A percentile compares a stretch with the other conserved stretches of the same genome.
Evolutionary conservation across 495 filamentous ascomycete genomes (phyloP).

Genomic region (Tuber aestivum): DNA sequence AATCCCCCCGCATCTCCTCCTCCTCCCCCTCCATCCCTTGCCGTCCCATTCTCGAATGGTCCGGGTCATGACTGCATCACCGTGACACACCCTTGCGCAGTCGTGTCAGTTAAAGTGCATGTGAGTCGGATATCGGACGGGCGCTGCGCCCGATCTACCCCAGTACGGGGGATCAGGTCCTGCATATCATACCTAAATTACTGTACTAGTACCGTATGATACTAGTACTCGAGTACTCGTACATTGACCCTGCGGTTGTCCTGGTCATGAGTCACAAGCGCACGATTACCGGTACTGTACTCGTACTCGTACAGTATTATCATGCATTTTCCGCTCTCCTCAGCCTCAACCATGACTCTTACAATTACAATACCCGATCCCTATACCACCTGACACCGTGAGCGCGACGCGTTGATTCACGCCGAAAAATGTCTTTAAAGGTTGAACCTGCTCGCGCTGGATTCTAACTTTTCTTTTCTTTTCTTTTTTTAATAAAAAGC

Average conservation of each 20-base stretch:
- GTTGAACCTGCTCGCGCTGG: not conserved
- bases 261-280: not conserved
- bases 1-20: too few relatives aligned
- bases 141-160: too few relatives aligned
- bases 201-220: too few relatives aligned
- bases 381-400: not conserved
- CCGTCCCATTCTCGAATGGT: not conserved
- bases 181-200: too few relatives aligned
- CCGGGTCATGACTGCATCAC: not conserved
- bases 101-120: too few relatives aligned
- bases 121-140: too few relatives aligned
- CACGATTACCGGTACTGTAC: not conserved
- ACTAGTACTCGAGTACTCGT: too few relatives aligned
- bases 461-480: not conserved
- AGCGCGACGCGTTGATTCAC: not conserved
- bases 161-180: not conserved
- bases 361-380: too few relatives aligned
- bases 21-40: too few relatives aligned
- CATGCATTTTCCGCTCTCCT: not conserved
- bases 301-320: too few relatives aligned
- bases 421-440: not conserved
- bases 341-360: constrained; percentile 4
- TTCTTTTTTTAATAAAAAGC: not conserved
- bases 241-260: not conserved
- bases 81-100: not conserved